Evolutionary conservation across 768 basidiomycete genomes (phyloP), one percentile per base, ranked within the genome.

Genomic region (Mycena crocata): DNA sequence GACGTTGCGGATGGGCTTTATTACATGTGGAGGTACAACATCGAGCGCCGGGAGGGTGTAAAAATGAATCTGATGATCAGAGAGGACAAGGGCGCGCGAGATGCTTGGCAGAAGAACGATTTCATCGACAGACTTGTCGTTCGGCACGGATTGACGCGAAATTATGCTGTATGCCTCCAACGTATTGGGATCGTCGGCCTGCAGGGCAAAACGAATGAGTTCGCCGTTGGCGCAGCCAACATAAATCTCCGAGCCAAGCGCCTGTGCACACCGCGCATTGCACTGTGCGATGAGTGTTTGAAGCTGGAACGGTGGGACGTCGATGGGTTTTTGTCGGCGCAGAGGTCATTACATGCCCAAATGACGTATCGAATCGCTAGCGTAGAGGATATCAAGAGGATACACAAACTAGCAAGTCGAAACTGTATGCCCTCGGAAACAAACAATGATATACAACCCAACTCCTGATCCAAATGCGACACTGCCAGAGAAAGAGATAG

Each of bases 221-320:
- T 94, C 89, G 24, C 96, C 95, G 64, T 95, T 94, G 24, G 90
- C 88, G 66, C 92, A 92, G 15, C 95, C 96, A 15, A 94, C 86
- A 70, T 95, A 96, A 28, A 97, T 86, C 73, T 98, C 95, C 44
- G 90, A 89, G 34, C 90, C 89, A 69, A 87, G 75, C 14, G 89
- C 90, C 73, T 90, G 88, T 3, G 85, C 84, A 71, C 87, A 86
- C n/a, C 78, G 78, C 30, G 83, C 78, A 31, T 67, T 79, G 76
- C 31, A 78, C 61, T 62, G 51, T 75, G 67, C 63, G 65, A 87
- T 80, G 31, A 87, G 81, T 10, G 79, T 77, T 65, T 84, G 87
- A 23, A 89, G 72, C 62, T 86, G 82, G 75, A 90, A 93, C 13
- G 90, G 91, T 12, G 90, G 88, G 6, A 90, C 82, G 46, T 88